Percentiles rank a stretch among this genome's conserved stretches.
Conservation (phyloP, 352 stramenopile genomes). For the Globisporangium abappressorium region DNA sequence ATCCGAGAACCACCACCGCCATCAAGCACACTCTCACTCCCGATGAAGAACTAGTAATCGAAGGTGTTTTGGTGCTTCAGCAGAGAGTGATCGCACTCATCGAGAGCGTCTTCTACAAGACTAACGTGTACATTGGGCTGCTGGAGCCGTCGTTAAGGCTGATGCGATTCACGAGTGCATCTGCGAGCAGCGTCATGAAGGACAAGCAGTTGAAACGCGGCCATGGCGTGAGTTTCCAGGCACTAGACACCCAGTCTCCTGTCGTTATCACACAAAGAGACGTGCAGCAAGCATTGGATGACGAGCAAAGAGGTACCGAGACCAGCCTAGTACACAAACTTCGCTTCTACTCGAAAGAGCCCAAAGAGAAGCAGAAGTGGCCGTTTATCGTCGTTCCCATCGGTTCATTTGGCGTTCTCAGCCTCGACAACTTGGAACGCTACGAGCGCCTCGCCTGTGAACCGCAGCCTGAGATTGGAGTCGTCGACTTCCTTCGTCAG, state of each 20-base stretch:
- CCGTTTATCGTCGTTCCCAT: slow-evolving; percentile 69
- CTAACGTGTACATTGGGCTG: slow-evolving; percentile 64
- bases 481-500: slow-evolving; percentile 72
- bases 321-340: slow-evolving; percentile 22
- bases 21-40: slow-evolving; percentile 18
- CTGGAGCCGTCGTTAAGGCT: slow-evolving; percentile 44
- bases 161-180: slow-evolving; percentile 54
- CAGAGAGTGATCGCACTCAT: slow-evolving; percentile 31
- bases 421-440: slow-evolving; percentile 57
- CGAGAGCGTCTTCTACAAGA: slow-evolving; percentile 27
- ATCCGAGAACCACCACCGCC: neutral
- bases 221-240: slow-evolving; percentile 54
- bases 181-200: slow-evolving; percentile 49
- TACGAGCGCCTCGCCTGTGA: slow-evolving; percentile 42
- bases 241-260: slow-evolving; percentile 33
- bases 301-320: neutral
- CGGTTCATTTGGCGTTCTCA: slow-evolving; percentile 40
- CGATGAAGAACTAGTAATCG: slow-evolving; percentile 40
- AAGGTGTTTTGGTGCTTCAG: slow-evolving; percentile 39
- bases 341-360: slow-evolving; percentile 37
- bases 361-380: slow-evolving; percentile 29
- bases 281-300: neutral
- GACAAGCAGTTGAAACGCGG: slow-evolving; percentile 57
- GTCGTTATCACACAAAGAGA: slow-evolving; percentile 38
- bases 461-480: slow-evolving; percentile 57